Evolutionary conservation across 2,329 filamentous ascomycete genomes (phyloP), one percentile per base, ranked within the genome.

Genomic region (Graphilbum fragrans): DNA sequence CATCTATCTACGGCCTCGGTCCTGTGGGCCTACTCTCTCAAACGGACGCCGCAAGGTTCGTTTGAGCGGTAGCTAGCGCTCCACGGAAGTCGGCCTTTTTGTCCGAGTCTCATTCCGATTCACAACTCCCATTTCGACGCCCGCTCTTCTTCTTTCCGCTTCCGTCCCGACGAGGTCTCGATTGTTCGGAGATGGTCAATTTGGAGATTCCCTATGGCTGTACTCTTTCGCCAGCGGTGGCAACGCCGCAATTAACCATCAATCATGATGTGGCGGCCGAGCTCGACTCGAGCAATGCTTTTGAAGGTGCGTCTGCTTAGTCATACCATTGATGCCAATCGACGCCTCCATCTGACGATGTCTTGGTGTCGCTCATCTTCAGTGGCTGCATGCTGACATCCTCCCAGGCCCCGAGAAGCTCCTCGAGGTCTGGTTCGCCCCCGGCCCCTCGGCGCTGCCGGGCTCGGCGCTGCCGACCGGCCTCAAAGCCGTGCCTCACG

Each of bases 51-150:
- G 77, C 82, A 86, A 82, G 77, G 82, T 88, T 88, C 86, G 85
- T 90, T 86, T 93, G 86, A 78, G 86, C 74, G 79, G 84, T 80
- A 93, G 87, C 86, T 83, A 87, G 86, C 85, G 87, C 86, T 92
- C 83, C 83, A 82, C 80, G 73, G 74, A 77, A 71, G 70, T 52
- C 17, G 22, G n/a, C 19, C 17, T 19, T 7, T 32, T 12, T 34
- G n/a, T 18, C 17, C 17, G 17, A 34, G 19, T 18, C 29, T 27
- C 25, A 8, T 14, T 16, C 29, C 29, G 23, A 7, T 27, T 21
- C 20, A 35, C 32, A n/a, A 10, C 17, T n/a, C 32, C 9, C 27
- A 9, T 34, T 9, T 36, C 22, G 33, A 36, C n/a, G n/a, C n/a
- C 20, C 20, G 19, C 29, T 17, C 6, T 23, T 27, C 21, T 25